These are phyloP conservation scores for Roridomyces roridus DNA, from an alignment of 768 basidiomycete species.

Conservation along the genomic window DNA sequence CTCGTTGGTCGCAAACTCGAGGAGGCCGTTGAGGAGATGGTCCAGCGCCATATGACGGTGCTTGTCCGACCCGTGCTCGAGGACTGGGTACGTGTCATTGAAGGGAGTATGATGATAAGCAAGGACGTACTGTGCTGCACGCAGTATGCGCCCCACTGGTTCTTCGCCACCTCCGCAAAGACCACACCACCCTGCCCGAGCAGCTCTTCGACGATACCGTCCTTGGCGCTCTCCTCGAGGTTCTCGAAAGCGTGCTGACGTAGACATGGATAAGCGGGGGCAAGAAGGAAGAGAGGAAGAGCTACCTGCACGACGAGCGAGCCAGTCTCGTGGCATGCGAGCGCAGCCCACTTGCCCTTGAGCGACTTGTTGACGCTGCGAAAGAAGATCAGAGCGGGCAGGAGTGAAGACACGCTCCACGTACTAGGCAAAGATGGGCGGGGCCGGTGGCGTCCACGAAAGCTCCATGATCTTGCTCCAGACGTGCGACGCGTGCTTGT, in stretches of 20 bases:
- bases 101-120: background rate
- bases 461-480: conserved; percentile 97
- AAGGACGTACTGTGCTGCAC: conserved; percentile 76
- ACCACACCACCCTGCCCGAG: conserved; percentile 71
- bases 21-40: conserved; percentile 75
- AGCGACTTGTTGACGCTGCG: conserved; percentile 84
- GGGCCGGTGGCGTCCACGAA: conserved; percentile 85
- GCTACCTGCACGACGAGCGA: conserved; percentile 85
- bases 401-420: conserved; percentile 30
- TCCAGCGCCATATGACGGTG: conserved; percentile 81
- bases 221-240: conserved; percentile 81
- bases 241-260: conserved; percentile 84
- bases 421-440: conserved; percentile 87
- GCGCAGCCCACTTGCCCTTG: conserved; percentile 87
- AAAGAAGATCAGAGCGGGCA: conserved; percentile 1
- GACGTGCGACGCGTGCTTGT: conserved; percentile 91
- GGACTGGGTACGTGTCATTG: conserved; percentile 49
- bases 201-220: conserved; percentile 85
- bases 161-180: conserved; percentile 82
- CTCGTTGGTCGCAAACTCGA: conserved; percentile 81
- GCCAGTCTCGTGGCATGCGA: conserved; percentile 91
- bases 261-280: conserved; percentile 2
- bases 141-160: conserved; percentile 90
- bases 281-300: background rate
- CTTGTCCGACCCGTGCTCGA: conserved; percentile 83